Evolutionary conservation across 1,284 basidiomycete species (phyloP), one percentile per base, ranked within the genome.

Genomic region (Filobasidium uniguttulatum): DNA sequence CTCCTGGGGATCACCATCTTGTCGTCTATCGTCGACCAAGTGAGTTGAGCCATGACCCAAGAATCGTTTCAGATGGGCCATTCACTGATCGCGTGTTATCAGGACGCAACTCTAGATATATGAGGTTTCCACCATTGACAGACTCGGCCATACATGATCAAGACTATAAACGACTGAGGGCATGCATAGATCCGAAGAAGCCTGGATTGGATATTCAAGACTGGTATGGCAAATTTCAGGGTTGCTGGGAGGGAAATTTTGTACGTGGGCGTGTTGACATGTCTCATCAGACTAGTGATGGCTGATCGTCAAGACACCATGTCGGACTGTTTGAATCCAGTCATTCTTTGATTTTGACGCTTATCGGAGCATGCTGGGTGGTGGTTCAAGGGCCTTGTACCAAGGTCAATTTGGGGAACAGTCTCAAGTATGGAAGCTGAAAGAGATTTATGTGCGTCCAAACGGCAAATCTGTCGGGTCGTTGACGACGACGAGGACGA

Each of bases 261-360:
- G 58, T 53, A 41, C 49, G 54, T 44, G 31, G 31, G 31, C 9
- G 31, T 33, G 31, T 33, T n/a, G 9, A n/a, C 9, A 9, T 33
- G 9, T 33, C 31, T 9, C 31, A 33, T 33, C 31, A n/a, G n/a
- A n/a, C n/a, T n/a, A n/a, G n/a, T n/a, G n/a, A n/a, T n/a, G 3
- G n/a, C 7, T 45, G 23, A 15, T 40, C 19, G 9, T 36, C 19
- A 8, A 19, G 31, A 44, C 12, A n/a, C 7, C 14, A 8, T 5
- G 29, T 5, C 12, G 28, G 31, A 46, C 23, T 36, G 29, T 20
- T 28, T 26, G 25, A 20, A 22, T 53, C 63, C 22, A 55, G 53
- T 63, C 65, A 46, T 77, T 75, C 56, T 73, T 76, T 57, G 74
- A 77, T 52, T 77, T 75, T 55, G 74, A 75, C 53, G 68, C 70